These are phyloP conservation scores for Apophysomyces ossiformis DNA, from an alignment of 371 early-diverging fungal species.

Conservation along the genomic window DNA sequence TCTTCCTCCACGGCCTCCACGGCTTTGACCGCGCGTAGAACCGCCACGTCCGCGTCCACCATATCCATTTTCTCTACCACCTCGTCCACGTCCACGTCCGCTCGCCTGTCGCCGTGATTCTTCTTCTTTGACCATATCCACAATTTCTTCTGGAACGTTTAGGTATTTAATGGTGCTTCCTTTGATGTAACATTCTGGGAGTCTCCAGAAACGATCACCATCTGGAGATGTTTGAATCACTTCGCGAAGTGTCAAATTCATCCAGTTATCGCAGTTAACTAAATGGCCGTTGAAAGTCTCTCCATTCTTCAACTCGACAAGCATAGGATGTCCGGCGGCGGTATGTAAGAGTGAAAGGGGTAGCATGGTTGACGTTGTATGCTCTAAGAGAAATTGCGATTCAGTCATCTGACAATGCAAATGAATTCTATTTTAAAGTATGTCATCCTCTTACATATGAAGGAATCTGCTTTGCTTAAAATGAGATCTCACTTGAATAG, in stretches of 20 bases:
- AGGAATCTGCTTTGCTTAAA: too few species aligned
- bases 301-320: slow-evolving; percentile 98
- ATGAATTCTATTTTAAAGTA: neutral
- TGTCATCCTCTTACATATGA: neutral
- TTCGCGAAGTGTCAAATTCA: slow-evolving; percentile 96
- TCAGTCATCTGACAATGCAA: neutral
- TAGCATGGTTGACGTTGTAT: slow-evolving; percentile 54
- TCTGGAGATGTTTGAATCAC: slow-evolving; percentile 95
- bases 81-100: slow-evolving; percentile 62
- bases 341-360: slow-evolving; percentile 91
- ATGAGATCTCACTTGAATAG: too few species aligned
- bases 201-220: slow-evolving; percentile 91
- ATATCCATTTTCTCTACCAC: slow-evolving; percentile 49
- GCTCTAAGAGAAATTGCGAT: neutral
- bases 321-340: slow-evolving; percentile 90
- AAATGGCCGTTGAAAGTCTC: slow-evolving; percentile 98
- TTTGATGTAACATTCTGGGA: slow-evolving; percentile 91
- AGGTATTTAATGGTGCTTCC: slow-evolving; percentile 96
- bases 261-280: slow-evolving; percentile 96
- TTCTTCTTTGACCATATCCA: slow-evolving; percentile 89
- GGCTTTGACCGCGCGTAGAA: slow-evolving; percentile 39
- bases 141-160: slow-evolving; percentile 90
- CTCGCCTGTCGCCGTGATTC: slow-evolving; percentile 51
- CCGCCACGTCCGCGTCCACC: slow-evolving; percentile 55
- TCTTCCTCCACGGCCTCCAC: slow-evolving; percentile 34